Evolutionary conservation across 345 rosid genomes (phyloP), one percentile per base, ranked within the genome.

Genomic region (Theobroma cacao): DNA sequence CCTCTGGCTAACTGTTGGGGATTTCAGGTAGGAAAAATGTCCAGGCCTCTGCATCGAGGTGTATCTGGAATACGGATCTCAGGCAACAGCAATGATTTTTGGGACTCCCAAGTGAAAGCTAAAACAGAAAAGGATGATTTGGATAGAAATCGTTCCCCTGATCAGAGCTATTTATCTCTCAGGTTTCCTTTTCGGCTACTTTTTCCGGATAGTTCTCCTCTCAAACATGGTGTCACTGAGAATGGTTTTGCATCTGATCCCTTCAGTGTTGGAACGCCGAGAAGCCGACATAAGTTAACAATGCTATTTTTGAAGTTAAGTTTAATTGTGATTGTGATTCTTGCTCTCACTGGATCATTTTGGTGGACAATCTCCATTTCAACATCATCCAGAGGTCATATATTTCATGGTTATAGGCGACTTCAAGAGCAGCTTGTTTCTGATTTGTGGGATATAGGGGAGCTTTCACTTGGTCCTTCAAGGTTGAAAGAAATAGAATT

Each of bases 341-440:
- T 85, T 75, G 95, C 98, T 48, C 84, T 97, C 8, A 82, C 82
- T 9, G 98, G 98, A 65, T 97, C 99, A 7, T 89, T 97, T 72
- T 97, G 95, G 96, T 97, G 98, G 99, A 88, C 99, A 0, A 17
- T 97, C 64, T 91, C 94, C 5, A 90, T 94, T 72, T 91, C 98
- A 7, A 84, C 90, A 7, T 67, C 89, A 0, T 87, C 98, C 0
- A 91, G 98, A 84, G 91, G 88, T 72, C 95, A 88, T 72, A 88
- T 94, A 70, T 80, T 84, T 72, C 97, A 91, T 82, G 88, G 89
- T 84, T 97, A 91, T 80, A 91, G 94, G 83, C 84, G 91, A 48
- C 93, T 97, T 43, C 97, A 91, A 26, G 99, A 93, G 84, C 98
- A 91, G 83, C 90, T 97, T 77, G 89, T 91, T 80, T 87, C 94